Evolutionary conservation across 1,284 basidiomycete species (phyloP).

Genomic region (Blastosporella zonata): DNA sequence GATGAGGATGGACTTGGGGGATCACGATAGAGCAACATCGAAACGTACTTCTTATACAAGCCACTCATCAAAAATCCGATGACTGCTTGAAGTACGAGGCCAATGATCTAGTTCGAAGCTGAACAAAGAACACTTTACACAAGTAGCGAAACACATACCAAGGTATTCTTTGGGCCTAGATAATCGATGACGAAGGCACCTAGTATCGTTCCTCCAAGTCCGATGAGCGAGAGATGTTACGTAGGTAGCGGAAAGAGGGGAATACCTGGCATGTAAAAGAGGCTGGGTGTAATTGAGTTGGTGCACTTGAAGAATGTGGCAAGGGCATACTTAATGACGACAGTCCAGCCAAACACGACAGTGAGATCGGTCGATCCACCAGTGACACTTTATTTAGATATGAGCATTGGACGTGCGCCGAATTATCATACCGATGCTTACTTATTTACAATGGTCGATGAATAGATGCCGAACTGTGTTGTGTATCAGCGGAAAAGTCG

Average conservation of each 20-base stretch:
- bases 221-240: background rate
- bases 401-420: background rate
- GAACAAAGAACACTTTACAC: background rate
- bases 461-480: slow-evolving; percentile 76
- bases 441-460: slow-evolving; percentile 72
- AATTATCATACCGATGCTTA: slow-evolving; percentile 25
- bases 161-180: slow-evolving; percentile 72
- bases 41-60: slow-evolving; percentile 46
- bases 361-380: slow-evolving; percentile 47
- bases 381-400: slow-evolving; percentile 46
- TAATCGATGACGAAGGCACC: slow-evolving; percentile 80
- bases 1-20: background rate
- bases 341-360: slow-evolving; percentile 74
- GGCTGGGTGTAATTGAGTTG: slow-evolving; percentile 33
- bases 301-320: background rate
- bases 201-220: slow-evolving; percentile 53
- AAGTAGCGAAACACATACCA: slow-evolving; percentile 44
- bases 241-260: background rate
- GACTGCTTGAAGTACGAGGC: slow-evolving; percentile 67
- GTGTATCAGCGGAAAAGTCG: background rate
- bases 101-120: slow-evolving; percentile 48
- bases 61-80: slow-evolving; percentile 87
- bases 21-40: background rate
- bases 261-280: slow-evolving; percentile 68
- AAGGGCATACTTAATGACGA: slow-evolving; percentile 66